Evolutionary conservation across 1,139 yeast species (phyloP).

Genomic region (Suhomyces wounanorum): DNA sequence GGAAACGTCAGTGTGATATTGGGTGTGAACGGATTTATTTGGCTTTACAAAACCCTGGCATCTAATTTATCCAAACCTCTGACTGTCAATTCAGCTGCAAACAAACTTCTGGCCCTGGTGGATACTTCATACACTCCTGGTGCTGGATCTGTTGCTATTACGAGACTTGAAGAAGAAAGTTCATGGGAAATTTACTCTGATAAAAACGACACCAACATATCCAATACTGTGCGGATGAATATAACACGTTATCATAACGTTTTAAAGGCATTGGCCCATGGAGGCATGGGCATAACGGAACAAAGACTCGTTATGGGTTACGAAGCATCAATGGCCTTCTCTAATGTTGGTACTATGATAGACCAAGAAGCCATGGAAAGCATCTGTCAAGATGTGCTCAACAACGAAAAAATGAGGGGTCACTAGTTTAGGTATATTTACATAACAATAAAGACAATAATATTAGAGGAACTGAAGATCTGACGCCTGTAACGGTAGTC

Average conservation of each 20-base stretch:
- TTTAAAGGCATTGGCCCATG: constrained; percentile 72
- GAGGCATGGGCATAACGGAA: constrained; percentile 87
- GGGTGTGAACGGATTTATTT: constrained; percentile 93
- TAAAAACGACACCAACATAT: constrained; percentile 68
- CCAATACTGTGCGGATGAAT: constrained; percentile 62
- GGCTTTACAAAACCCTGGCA: constrained; percentile 75
- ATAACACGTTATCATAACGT: constrained; percentile 87
- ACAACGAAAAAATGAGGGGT: constrained; percentile 74
- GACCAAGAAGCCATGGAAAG: constrained; percentile 74
- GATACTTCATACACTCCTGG: constrained; percentile 56
- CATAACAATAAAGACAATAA: constrained; percentile 4
- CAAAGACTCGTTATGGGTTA: constrained; percentile 77
- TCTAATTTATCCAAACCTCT: constrained; percentile 9
- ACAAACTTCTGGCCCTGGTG: constrained; percentile 40
- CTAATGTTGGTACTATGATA: constrained; percentile 70
- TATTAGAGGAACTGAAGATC: constrained; percentile 11
- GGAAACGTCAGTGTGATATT: constrained; percentile 88
- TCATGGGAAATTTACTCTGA: constrained; percentile 96
- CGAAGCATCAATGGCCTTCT: constrained; percentile 83
- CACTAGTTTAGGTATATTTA: background rate
- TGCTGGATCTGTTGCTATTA: constrained; percentile 66
- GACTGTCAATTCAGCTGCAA: constrained; percentile 24
- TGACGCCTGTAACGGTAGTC: background rate
- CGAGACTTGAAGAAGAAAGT: constrained; percentile 89
- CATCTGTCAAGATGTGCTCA: constrained; percentile 74